Evolutionary conservation across 495 filamentous ascomycete genomes (phyloP).

Genomic region (Cryomyces minteri): DNA sequence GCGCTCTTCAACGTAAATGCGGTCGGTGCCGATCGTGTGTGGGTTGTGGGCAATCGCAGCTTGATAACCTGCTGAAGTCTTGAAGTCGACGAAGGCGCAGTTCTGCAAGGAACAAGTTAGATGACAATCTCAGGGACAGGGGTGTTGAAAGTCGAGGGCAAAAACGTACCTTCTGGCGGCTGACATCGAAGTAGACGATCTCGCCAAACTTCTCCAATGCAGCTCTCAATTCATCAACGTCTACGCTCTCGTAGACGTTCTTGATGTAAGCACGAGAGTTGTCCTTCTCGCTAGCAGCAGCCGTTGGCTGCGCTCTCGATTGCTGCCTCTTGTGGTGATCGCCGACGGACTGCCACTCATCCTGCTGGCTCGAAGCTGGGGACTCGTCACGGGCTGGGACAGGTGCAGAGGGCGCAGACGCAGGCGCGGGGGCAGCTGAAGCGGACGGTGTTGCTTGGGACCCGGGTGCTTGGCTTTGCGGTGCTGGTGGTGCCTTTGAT

Average conservation of each 20-base stretch:
- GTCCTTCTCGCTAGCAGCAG: constrained; percentile 35
- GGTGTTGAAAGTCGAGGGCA: no score
- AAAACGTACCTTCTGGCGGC: constrained; percentile 55
- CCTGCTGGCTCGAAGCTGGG: constrained; percentile 21
- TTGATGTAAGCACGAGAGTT: constrained; percentile 73
- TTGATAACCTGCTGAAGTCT: constrained; percentile 54
- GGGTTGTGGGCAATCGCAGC: constrained; percentile 74
- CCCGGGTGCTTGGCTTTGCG: neutral
- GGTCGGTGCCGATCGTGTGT: constrained; percentile 62
- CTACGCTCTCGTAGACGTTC: constrained; percentile 76
- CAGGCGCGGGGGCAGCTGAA: constrained; percentile 4
- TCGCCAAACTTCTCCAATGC: constrained; percentile 56
- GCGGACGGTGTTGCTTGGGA: constrained; percentile 6
- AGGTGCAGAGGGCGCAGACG: constrained; percentile 19
- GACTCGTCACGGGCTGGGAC: constrained; percentile 25
- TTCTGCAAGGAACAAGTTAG: constrained; percentile 37
- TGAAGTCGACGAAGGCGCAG: constrained; percentile 92
- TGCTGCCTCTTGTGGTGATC: constrained; percentile 62
- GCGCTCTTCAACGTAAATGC: constrained; percentile 74
- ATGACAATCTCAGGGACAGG: no score
- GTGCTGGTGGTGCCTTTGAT: constrained; percentile 6
- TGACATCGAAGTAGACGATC: constrained; percentile 76
- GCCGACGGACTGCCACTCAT: constrained; percentile 69
- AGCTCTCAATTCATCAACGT: constrained; percentile 43
- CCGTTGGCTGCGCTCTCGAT: constrained; percentile 25